Percentiles rank a stretch among this genome's conserved stretches.
Evolutionary conservation across 768 basidiomycete species (phyloP).

Genomic region (Rhizopogon rudus): DNA sequence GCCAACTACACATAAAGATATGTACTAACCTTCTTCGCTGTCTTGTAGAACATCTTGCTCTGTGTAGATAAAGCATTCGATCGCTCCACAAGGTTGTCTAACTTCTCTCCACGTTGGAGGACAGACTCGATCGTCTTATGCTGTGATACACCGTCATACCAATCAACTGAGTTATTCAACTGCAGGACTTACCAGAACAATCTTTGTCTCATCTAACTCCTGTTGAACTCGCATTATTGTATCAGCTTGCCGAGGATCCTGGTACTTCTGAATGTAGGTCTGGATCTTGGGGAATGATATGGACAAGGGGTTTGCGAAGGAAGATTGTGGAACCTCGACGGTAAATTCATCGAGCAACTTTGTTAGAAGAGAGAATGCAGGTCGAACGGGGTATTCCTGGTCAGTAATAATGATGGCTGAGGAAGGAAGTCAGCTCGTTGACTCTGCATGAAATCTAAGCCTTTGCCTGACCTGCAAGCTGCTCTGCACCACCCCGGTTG

Average conservation of each 20-base stretch:
- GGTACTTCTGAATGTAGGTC: slow-evolving; percentile 84
- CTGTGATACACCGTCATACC: slow-evolving; percentile 34
- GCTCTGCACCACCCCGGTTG: slow-evolving; percentile 82
- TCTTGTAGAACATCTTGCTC: slow-evolving; percentile 99
- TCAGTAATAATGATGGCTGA: slow-evolving; percentile 90
- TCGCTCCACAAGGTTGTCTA: slow-evolving; percentile 92
- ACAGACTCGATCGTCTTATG: slow-evolving; percentile 99
- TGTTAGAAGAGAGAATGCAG: slow-evolving; percentile 91
- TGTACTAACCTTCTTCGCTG: slow-evolving; percentile 86
- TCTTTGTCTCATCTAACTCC: slow-evolving; percentile 99
- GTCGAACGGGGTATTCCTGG: slow-evolving; percentile 93
- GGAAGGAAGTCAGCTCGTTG: slow-evolving; percentile 6
- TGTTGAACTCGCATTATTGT: slow-evolving; percentile 98
- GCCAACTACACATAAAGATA: not conserved
- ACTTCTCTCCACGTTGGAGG: slow-evolving; percentile 91
- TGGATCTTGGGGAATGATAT: slow-evolving; percentile 77
- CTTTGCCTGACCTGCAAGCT: slow-evolving; percentile 64
- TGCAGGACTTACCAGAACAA: slow-evolving; percentile 69
- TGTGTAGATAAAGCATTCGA: slow-evolving; percentile 84
- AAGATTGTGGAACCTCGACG: slow-evolving; percentile 67
- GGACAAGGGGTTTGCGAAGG: slow-evolving; percentile 58
- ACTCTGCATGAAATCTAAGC: not conserved
- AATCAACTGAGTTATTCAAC: not conserved
- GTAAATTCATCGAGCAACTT: slow-evolving; percentile 93
- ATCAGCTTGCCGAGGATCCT: slow-evolving; percentile 96